Base-by-base conservation (phyloP, 441 rosid genomes). In the Mallotus japonicus region DNA sequence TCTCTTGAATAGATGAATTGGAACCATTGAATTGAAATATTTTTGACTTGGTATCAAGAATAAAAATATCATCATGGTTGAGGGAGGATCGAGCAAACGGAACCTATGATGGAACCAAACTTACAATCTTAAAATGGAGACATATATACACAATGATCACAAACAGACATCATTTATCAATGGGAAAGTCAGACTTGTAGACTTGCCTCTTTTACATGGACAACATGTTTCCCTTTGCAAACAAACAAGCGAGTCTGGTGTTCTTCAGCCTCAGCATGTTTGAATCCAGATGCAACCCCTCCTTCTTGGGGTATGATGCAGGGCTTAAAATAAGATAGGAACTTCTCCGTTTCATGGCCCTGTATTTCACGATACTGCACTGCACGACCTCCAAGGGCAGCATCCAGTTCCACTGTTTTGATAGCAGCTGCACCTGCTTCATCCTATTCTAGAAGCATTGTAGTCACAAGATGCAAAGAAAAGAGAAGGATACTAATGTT, bases 301-400 rank as follows among this genome's bases (percentile, higher is more conserved):
- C 99, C 99, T 83, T 96, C 93, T 73, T 87, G 91, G 55, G 99
- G 99, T 73, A 95, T 91, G 58, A 95, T 90, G 76, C 99, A 95
- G 47, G 99, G 99, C 78, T 95, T 95, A 65, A 95, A 95, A 83
- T 93, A 91, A 6, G 99, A 95, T 58, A 95, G 84, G 76, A 95
- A 95, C 83, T 87, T 95, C 79, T 92, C 99, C 2, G 97, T 87
- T 84, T 96, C 99, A 47, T 92, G 96, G 78, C 99, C 97, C 65
- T 96, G 99, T 34, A 89, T 87, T 88, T 96, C 99, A 80, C 98
- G 95, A 80, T 93, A 93, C 82, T 96, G 97, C 77, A 91, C 96
- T 67, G 98, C 97, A 70, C 98, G 96, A 58, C 99, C 99, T 73
- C 99, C 99, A 76, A 95, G 92, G 5, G 94, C 91, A 74, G 97